Conservation (phyloP, 148 eudicot genomes). For the Cornus kousa region DNA sequence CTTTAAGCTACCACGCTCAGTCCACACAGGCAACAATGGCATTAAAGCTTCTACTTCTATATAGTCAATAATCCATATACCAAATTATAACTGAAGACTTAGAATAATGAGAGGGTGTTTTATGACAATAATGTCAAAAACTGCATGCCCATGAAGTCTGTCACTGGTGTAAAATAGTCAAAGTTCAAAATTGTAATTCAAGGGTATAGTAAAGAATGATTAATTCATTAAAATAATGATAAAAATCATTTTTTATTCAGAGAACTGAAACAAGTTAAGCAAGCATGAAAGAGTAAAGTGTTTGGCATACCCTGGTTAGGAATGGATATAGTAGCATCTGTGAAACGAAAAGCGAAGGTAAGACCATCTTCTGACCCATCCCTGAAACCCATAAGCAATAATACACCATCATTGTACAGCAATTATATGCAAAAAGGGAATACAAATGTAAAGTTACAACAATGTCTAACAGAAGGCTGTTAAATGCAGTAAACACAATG, state of each 20-base stretch:
- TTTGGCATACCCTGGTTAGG: conserved; percentile 74
- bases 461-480: neutral
- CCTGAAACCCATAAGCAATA: conserved; percentile 43
- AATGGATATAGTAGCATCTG: conserved; percentile 70
- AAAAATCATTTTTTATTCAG: neutral
- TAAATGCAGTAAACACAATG: neutral
- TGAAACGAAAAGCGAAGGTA: conserved; percentile 91
- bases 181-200: neutral
- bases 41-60: neutral
- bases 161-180: neutral
- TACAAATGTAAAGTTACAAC: neutral
- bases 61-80: neutral
- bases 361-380: conserved; percentile 88
- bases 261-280: neutral
- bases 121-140: neutral
- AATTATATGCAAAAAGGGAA: neutral
- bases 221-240: no score
- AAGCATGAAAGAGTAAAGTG: conserved; percentile 4
- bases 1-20: neutral
- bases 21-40: neutral
- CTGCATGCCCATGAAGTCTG: neutral
- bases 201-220: neutral
- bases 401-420: neutral
- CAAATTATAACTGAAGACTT: neutral
- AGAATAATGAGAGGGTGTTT: no score